These are phyloP conservation scores for Orobanche coerulescens DNA, from an alignment of 257 asterid species.

Conservation along the genomic window DNA sequence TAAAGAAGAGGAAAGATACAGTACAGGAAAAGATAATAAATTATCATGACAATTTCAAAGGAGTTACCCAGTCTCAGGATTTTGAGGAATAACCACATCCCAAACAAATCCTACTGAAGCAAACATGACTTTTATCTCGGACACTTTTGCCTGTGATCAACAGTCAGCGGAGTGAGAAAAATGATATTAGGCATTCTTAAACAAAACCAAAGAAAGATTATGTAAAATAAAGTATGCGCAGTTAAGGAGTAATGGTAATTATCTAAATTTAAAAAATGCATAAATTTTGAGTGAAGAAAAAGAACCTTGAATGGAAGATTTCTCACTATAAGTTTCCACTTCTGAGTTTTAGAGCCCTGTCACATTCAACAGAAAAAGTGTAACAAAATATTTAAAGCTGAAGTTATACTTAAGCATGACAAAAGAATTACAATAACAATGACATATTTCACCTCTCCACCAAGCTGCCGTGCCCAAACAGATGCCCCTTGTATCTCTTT, in stretches of 20 bases:
- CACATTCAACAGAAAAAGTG: constrained; percentile 17
- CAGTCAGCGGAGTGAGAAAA: constrained; percentile 17
- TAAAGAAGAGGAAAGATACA: constrained; percentile 10
- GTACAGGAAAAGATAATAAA: not conserved
- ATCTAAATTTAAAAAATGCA: constrained; percentile 7
- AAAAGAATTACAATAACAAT: constrained; percentile 13
- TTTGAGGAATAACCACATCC: constrained; percentile 88
- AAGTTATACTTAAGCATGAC: not conserved
- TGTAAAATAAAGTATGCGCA: constrained; percentile 4
- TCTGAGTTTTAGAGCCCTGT: constrained; percentile 91
- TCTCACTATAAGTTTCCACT: constrained; percentile 89
- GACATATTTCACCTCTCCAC: constrained; percentile 74
- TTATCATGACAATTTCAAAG: constrained; percentile 10
- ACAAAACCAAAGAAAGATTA: not conserved
- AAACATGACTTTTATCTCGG: constrained; percentile 73
- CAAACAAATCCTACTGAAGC: constrained; percentile 72
- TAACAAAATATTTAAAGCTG: not conserved
- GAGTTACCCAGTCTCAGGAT: constrained; percentile 66
- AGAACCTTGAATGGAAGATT: constrained; percentile 92
- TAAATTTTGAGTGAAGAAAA: constrained; percentile 16
- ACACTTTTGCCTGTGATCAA: constrained; percentile 56
- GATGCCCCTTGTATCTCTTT: constrained; percentile 59
- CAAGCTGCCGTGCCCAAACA: constrained; percentile 98
- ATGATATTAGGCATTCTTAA: not conserved
- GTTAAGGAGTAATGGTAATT: not conserved